These are phyloP conservation scores for Stentor coeruleus DNA, from an alignment of 73 alveolate genomes.

Conservation along the genomic window DNA sequence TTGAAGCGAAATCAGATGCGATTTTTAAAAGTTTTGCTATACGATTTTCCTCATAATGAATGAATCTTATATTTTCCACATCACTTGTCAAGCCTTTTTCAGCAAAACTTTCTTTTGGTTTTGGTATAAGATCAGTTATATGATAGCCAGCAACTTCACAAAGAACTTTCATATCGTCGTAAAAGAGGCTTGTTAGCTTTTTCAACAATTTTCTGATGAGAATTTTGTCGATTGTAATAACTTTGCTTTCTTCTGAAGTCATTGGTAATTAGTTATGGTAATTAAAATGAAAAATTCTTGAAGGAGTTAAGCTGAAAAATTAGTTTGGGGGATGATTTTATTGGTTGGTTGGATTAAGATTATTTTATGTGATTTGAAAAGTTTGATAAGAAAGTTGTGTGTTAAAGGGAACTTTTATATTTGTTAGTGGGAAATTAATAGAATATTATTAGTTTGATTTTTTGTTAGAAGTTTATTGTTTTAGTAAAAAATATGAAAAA, in stretches of 20 bases:
- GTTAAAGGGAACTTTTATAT: too few relatives aligned
- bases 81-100: neutral
- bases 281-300: neutral
- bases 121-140: neutral
- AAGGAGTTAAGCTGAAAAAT: too few relatives aligned
- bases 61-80: neutral
- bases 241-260: neutral
- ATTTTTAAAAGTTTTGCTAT: conserved; percentile 13
- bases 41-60: conserved; percentile 13
- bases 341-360: too few relatives aligned
- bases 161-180: neutral
- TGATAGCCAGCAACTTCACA: neutral
- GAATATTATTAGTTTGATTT: too few relatives aligned
- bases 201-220: neutral
- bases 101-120: neutral
- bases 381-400: too few relatives aligned
- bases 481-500: too few relatives aligned
- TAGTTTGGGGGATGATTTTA: too few relatives aligned
- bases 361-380: too few relatives aligned
- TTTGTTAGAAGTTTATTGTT: too few relatives aligned
- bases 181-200: conserved; percentile 3
- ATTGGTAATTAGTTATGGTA: neutral
- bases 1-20: conserved; percentile 8
- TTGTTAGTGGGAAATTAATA: too few relatives aligned
- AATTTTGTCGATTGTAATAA: neutral